Percentiles rank a stretch among this genome's conserved stretches.
phyloP scores from a whole-genome alignment of 2,329 filamentous ascomycete species.

The Bipolaris sorokiniana region DNA sequence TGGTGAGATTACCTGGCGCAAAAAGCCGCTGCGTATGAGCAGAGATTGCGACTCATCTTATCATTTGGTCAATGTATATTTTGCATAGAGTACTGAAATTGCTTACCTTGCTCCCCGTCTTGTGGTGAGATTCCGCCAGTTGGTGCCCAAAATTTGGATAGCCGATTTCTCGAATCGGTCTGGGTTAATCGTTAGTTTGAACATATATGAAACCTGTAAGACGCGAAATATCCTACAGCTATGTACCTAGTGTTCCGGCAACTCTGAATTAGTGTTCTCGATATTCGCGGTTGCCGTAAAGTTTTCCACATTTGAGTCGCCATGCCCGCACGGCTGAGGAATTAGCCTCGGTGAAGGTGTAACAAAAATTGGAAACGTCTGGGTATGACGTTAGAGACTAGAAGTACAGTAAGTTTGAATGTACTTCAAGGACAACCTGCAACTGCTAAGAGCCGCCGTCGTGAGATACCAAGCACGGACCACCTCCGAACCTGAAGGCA shows the following conservation, averaged over 20 bases:
- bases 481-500: slow-evolving; percentile 24
- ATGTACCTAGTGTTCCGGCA: slow-evolving; percentile 33
- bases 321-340: slow-evolving; percentile 29
- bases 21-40: slow-evolving; percentile 54
- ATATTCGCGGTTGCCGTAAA: slow-evolving; percentile 20
- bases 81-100: not conserved
- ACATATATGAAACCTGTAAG: not conserved
- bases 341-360: not conserved
- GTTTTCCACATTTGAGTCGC: slow-evolving; percentile 32
- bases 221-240: slow-evolving; percentile 43
- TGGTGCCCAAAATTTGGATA: slow-evolving; percentile 82
- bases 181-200: slow-evolving; percentile 29
- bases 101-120: slow-evolving; percentile 54
- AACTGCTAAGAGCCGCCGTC: slow-evolving; percentile 16
- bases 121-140: slow-evolving; percentile 69
- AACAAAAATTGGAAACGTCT: not conserved
- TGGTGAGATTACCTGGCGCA: slow-evolving; percentile 48
- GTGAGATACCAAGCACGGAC: slow-evolving; percentile 31
- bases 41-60: slow-evolving; percentile 52
- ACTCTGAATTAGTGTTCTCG: slow-evolving; percentile 12
- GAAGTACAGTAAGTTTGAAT: not conserved
- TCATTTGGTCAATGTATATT: slow-evolving; percentile 5
- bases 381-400: not conserved
- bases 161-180: slow-evolving; percentile 63
- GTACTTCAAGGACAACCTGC: slow-evolving; percentile 12